Evolutionary conservation across 2,329 filamentous ascomycete species (phyloP), one percentile per base, ranked within the genome.

Genomic region (Geosmithia putterillii): DNA sequence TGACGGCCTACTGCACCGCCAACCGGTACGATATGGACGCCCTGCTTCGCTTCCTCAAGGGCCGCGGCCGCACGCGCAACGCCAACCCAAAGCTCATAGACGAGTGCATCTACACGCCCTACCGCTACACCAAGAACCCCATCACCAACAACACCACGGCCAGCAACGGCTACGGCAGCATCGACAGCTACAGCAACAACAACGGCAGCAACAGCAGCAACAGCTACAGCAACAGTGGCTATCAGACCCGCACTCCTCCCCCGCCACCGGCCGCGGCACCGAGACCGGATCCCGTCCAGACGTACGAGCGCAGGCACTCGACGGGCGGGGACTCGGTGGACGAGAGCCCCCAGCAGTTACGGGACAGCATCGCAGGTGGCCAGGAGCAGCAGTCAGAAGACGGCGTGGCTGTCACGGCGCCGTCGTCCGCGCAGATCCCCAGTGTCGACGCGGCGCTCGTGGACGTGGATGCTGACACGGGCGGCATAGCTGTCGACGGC

Each of bases 61-160:
- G 87, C 23, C 76, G 86, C 46, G 75, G 77, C 39, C 86, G 85
- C 61, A 76, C 77, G 25, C 77, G 86, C 53, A 86, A 86, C 17
- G 79, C 89, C 15, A 84, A 80, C 47, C 90, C 92, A 1, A 96
- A 95, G 62, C 67, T 92, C 45, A 95, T 95, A 53, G 92, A 98
- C 59, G 92, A 98, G 62, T 98, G 92, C 61, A 87, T 98, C 52
- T 98, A 98, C 64, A 87, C 90, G 10, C 87, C 90, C 0, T 98
- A 94, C 62, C 82, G 79, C 54, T 95, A 95, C 60, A 70, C 71
- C 37, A 72, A 76, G 44, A 43, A 18, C 38, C 47, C 57, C 34
- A 52, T 2, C 36, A 17, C 36, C 12, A 20, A 10, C n/a, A 20
- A 3, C 40, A 12, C 18, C 12, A 28, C 20, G n/a, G n/a, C n/a